These are phyloP conservation scores for Xylaria sp. DNA, from an alignment of 2,329 filamentous ascomycete species.

Conservation along the genomic window DNA sequence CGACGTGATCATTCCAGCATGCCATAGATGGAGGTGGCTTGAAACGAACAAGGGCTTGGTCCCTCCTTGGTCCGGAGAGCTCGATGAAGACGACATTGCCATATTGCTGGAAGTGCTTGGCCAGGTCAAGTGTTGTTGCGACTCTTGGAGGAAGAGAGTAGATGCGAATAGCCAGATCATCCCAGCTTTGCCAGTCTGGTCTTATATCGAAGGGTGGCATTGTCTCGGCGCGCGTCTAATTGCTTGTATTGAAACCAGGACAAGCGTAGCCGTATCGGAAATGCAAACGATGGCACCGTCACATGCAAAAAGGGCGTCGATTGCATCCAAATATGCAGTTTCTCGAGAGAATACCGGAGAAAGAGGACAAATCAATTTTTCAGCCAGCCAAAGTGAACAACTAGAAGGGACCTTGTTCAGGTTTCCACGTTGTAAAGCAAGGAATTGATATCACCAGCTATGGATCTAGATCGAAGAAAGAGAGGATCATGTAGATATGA, in stretches of 20 bases:
- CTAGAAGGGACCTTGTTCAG: not conserved
- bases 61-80: constrained; percentile 33
- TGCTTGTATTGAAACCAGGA: not conserved
- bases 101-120: constrained; percentile 34
- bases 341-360: no score
- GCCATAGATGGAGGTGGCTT: constrained; percentile 39
- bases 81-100: constrained; percentile 41
- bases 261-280: not conserved
- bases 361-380: not conserved
- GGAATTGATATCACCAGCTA: not conserved
- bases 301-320: not conserved
- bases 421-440: not conserved
- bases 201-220: constrained; percentile 24
- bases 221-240: not conserved
- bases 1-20: constrained; percentile 39
- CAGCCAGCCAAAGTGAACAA: not conserved
- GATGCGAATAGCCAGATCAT: constrained; percentile 38
- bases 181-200: constrained; percentile 43
- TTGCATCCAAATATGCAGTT: not conserved
- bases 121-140: constrained; percentile 41
- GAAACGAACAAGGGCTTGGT: constrained; percentile 37
- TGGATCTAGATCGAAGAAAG: no score
- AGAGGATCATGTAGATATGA: not conserved
- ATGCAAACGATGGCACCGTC: not conserved
- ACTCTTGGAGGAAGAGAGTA: constrained; percentile 26